These are phyloP conservation scores for Fennellomyces sp. DNA, from an alignment of 371 early-diverging fungal genomes.

Conservation along the genomic window DNA sequence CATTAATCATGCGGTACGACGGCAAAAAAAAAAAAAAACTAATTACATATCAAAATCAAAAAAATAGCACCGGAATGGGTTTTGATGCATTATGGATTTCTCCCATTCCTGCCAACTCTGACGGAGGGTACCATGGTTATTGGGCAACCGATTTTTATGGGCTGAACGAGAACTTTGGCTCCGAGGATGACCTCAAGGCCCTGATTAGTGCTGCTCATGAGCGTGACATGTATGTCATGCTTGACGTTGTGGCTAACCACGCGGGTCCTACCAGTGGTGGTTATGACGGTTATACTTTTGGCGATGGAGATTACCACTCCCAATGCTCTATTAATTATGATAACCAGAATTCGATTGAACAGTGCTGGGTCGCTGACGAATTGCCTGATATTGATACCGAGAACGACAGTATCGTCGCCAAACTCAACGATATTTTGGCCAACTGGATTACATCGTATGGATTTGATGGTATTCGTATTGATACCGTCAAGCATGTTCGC, in stretches of 20 bases:
- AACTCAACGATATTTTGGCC: constrained; percentile 29
- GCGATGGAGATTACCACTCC: constrained; percentile 20
- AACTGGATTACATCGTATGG: constrained; percentile 28
- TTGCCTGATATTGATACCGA: constrained; percentile 48
- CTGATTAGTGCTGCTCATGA: constrained; percentile 39
- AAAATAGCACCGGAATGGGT: constrained; percentile 39
- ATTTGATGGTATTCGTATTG: constrained; percentile 52
- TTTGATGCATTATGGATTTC: constrained; percentile 54
- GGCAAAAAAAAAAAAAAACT: too few species aligned
- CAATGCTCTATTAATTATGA: constrained; percentile 24
- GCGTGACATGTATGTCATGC: constrained; percentile 40
- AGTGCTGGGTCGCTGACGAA: constrained; percentile 23
- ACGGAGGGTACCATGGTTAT: constrained; percentile 40
- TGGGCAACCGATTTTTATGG: constrained; percentile 39
- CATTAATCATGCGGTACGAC: too few species aligned
- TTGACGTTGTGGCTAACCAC: constrained; percentile 53
- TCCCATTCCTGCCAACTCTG: constrained; percentile 31
- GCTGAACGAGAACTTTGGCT: constrained; percentile 46
- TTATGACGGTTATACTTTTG: constrained; percentile 29
- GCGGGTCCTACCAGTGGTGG: constrained; percentile 30
- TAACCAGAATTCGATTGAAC: constrained; percentile 29
- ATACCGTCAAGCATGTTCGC: constrained; percentile 47
- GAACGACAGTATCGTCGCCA: constrained; percentile 21
- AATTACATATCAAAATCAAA: too few species aligned
- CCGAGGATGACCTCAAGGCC: constrained; percentile 31